phyloP scores from a whole-genome alignment of 129 eudicot genomes.

The Pulicaria dysenterica region DNA sequence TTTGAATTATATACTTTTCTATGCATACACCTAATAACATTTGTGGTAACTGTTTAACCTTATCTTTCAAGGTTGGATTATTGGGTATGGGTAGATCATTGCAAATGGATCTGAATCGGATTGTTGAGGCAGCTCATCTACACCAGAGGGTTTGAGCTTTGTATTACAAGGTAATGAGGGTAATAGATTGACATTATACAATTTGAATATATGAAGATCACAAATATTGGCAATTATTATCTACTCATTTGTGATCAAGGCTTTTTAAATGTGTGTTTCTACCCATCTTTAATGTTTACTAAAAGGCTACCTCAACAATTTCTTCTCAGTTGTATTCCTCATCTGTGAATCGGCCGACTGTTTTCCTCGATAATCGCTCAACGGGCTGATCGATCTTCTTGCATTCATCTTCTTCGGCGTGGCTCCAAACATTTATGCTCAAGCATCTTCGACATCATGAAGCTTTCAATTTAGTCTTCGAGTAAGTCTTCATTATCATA shows the following conservation, averaged over 20 bases:
- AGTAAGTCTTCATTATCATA: no score
- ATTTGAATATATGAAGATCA: background rate
- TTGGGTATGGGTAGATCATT: constrained; percentile 85
- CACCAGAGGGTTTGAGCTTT: constrained; percentile 71
- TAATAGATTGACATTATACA: background rate
- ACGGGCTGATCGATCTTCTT: no score
- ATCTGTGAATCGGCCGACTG: no score
- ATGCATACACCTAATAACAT: constrained; percentile 16
- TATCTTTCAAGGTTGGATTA: constrained; percentile 69
- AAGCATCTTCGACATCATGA: no score
- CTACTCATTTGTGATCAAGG: background rate
- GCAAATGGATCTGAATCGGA: constrained; percentile 83
- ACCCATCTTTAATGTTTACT: no score
- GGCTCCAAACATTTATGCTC: no score
- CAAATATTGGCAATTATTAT: background rate
- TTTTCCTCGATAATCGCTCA: no score
- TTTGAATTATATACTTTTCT: background rate
- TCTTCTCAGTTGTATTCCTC: no score
- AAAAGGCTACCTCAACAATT: no score
- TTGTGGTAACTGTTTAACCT: background rate
- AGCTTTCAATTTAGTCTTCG: no score
- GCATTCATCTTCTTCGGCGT: no score
- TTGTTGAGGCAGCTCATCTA: constrained; percentile 88
- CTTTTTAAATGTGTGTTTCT: background rate
- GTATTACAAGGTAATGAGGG: constrained; percentile 73